Percentiles rank a stretch among this genome's conserved stretches.
Evolutionary conservation across 2,329 filamentous ascomycete species (phyloP).

Genomic region (Setomelanomma holmii): DNA sequence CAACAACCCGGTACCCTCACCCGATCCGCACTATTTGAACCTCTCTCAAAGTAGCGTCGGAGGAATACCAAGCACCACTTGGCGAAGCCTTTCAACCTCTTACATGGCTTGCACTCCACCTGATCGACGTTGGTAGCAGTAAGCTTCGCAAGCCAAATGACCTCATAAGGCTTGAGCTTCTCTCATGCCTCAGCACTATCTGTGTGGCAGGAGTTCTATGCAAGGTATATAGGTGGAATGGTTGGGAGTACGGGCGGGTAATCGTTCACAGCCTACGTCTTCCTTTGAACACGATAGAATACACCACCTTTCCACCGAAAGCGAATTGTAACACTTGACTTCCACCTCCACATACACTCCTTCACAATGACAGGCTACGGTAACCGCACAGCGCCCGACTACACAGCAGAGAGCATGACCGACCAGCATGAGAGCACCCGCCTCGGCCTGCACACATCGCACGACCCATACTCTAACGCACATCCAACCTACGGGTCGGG

Average conservation of each 20-base stretch:
- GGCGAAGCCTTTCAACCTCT: conserved; percentile 27
- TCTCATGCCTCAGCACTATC: background rate
- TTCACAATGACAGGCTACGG: conserved; percentile 45
- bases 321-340: background rate
- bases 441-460: conserved; percentile 32
- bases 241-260: background rate
- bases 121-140: conserved; percentile 19
- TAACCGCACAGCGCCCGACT: conserved; percentile 40
- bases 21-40: conserved; percentile 8
- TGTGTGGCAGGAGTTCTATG: background rate
- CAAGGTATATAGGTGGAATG: background rate
- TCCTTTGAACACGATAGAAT: too few species aligned
- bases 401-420: conserved; percentile 19
- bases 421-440: conserved; percentile 36
- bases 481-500: conserved; percentile 42
- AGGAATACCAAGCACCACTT: conserved; percentile 30
- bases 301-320: background rate
- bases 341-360: background rate
- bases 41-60: background rate
- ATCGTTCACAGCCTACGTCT: too few species aligned
- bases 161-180: conserved; percentile 35
- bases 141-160: conserved; percentile 28
- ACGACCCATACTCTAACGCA: conserved; percentile 35
- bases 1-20: background rate
- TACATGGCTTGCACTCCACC: conserved; percentile 12